phyloP scores from a whole-genome alignment of 1,284 basidiomycete genomes.

The Trametes versicolor region DNA sequence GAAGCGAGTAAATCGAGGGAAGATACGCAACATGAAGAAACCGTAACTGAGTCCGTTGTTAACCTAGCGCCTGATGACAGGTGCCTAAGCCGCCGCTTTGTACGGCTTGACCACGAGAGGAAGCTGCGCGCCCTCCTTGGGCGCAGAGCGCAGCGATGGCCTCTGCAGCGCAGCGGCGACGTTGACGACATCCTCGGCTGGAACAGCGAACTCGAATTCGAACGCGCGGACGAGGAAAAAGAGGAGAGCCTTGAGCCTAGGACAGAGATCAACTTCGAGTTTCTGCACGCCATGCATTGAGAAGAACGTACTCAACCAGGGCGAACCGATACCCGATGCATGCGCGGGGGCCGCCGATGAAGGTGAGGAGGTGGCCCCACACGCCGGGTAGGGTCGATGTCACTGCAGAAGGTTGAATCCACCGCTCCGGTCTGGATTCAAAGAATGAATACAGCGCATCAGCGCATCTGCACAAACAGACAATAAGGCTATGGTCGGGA shows the following conservation, averaged over 20 bases:
- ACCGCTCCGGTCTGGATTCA: conserved; percentile 60
- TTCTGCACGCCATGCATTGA: not conserved
- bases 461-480: conserved; percentile 36
- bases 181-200: conserved; percentile 38
- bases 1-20: too few species aligned
- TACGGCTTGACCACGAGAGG: conserved; percentile 38
- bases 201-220: conserved; percentile 61
- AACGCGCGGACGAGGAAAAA: conserved; percentile 67
- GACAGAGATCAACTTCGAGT: not conserved
- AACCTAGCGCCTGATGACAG: too few species aligned
- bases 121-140: conserved; percentile 31
- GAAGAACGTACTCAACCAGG: conserved; percentile 51
- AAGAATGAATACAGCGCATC: not conserved
- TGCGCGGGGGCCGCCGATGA: conserved; percentile 65
- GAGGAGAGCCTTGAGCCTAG: conserved; percentile 61
- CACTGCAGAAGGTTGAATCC: conserved; percentile 55
- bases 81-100: not conserved
- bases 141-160: conserved; percentile 30
- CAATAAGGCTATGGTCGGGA: not conserved
- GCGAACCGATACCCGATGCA: conserved; percentile 79
- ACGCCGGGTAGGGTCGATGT: conserved; percentile 62
- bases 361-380: conserved; percentile 65
- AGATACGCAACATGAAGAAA: too few species aligned
- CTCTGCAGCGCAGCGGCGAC: conserved; percentile 27
- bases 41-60: too few species aligned